These are phyloP conservation scores for Pseudogymnoascus sp. DNA, from an alignment of 2,329 filamentous ascomycete species.

Conservation along the genomic window DNA sequence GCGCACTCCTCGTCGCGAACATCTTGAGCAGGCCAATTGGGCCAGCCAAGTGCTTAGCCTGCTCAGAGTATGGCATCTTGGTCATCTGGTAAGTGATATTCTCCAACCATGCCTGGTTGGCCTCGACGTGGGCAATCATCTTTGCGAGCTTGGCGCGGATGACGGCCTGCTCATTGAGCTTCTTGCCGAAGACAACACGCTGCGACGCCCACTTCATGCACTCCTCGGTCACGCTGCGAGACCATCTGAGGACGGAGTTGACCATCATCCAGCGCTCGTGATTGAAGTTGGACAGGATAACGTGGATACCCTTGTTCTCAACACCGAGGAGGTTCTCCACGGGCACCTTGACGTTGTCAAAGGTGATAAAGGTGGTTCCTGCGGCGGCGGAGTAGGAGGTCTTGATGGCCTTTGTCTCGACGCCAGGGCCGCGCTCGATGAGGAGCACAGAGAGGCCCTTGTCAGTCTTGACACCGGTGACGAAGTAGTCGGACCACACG, in stretches of 20 bases:
- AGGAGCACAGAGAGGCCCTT: conserved; percentile 74
- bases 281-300: conserved; percentile 79
- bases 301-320: conserved; percentile 79
- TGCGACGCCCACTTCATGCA: conserved; percentile 86
- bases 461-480: conserved; percentile 69
- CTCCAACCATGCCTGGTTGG: conserved; percentile 7
- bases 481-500: conserved; percentile 75
- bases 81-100: conserved; percentile 67
- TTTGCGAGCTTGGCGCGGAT: conserved; percentile 81
- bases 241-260: conserved; percentile 57
- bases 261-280: conserved; percentile 76
- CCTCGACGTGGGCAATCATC: conserved; percentile 59
- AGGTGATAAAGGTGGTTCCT: conserved; percentile 72
- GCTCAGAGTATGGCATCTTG: conserved; percentile 72
- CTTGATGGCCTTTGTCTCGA: conserved; percentile 73
- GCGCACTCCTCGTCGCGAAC: conserved; percentile 66
- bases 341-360: conserved; percentile 81
- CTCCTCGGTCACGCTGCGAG: conserved; percentile 68
- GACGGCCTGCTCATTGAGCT: conserved; percentile 73
- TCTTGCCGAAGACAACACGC: conserved; percentile 75
- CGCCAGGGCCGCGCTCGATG: conserved; percentile 64
- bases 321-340: conserved; percentile 69
- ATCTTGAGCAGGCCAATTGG: conserved; percentile 80
- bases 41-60: conserved; percentile 67
- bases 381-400: conserved; percentile 74